Evolutionary conservation across 73 alveolate species (phyloP).

Genomic region (Breviolum minutum): DNA sequence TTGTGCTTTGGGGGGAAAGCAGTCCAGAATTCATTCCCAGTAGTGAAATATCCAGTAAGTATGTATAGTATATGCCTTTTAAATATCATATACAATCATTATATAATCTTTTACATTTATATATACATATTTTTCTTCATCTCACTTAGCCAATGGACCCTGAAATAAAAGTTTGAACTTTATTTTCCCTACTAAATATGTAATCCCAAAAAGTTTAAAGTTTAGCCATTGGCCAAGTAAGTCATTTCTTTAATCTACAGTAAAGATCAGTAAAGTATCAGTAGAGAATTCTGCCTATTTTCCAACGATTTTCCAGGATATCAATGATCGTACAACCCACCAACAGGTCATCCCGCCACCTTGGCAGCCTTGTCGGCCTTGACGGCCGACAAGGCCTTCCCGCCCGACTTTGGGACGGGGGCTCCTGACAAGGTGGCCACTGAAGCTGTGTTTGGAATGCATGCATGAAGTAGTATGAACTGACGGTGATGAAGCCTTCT

Average conservation of each 20-base stretch:
- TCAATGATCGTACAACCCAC: background rate
- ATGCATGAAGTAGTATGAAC: no score
- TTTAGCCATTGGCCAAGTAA: no score
- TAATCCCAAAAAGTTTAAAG: no score
- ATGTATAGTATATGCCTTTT: background rate
- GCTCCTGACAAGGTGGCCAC: background rate
- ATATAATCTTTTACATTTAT: no score
- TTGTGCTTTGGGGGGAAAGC: background rate
- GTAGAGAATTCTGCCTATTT: background rate
- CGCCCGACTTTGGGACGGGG: conserved; percentile 18
- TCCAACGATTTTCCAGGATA: background rate
- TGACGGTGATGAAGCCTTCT: no score
- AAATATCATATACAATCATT: no score
- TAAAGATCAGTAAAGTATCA: background rate
- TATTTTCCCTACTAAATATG: no score
- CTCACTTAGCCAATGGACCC: no score
- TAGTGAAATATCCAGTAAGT: background rate
- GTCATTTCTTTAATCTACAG: background rate
- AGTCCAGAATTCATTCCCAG: background rate
- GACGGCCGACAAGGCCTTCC: background rate
- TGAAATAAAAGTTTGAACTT: no score
- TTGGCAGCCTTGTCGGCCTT: conserved; percentile 3
- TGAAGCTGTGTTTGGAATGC: no score
- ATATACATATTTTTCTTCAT: no score
- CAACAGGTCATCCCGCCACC: background rate